Base-by-base conservation (phyloP, 768 basidiomycete species). In the Steccherinum ochraceum region DNA sequence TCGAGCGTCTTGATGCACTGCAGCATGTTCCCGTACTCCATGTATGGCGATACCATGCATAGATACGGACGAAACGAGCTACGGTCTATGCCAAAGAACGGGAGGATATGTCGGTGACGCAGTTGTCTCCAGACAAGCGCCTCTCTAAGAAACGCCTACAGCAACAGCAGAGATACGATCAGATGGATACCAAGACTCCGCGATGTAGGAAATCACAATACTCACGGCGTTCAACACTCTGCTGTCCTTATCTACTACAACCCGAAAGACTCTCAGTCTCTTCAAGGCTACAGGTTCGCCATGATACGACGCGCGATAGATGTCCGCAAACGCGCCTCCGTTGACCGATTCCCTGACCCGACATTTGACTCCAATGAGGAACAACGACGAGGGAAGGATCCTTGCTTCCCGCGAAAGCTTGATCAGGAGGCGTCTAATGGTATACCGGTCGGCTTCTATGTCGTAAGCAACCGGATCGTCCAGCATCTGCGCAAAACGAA, bases 21-120 rank as follows among this genome's bases (percentile, higher is more conserved):
- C 18, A 5, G 13, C 2, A 53, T 51, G 24, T 49, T 49, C 2
- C 52, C 52, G 25, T 48, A 20, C 20, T 50, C 35, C 52, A 53
- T 53, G 50, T 35, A 53, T 12, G 47, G 30, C 19, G 52, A 53
- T 5, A 53, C 48, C 27, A 53, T 18, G 24, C 44, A 47, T 13
- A 45, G 20, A 18, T 51, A 23, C 10, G 21, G 45, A 7, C 23
- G 25, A 24, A 46, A 46, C 11, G 49, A 20, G 16, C 19, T 16
- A 16, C 39, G 35, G 23, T 50, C 49, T 42, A 50, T 27, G 24
- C 49, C 49, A 11, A 16, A 39, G 40, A 50, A 50, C 20, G 21
- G 21, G 7, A 35, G 40, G n/a, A 50, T 42, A 40, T 40, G 20
- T 20, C 40, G 40, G 24, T 50, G 49, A 3, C 49, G 23, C 21